Evolutionary conservation across 352 stramenopile genomes (phyloP), one percentile per base, ranked within the genome.

Genomic region (Lagenidium giganteum): DNA sequence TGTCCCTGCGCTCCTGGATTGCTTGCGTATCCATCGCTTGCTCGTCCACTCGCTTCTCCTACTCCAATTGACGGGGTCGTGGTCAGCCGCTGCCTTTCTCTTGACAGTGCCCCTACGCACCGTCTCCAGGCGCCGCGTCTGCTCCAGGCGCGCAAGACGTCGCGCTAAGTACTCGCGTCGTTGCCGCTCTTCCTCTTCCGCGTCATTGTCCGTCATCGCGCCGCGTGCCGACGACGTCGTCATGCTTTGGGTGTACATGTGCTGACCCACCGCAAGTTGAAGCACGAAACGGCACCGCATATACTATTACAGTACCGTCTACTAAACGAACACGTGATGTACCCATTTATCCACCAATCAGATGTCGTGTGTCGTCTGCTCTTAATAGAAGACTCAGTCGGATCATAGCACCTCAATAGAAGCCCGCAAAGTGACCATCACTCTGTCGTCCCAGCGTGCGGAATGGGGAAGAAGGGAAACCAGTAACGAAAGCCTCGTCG

Each of bases 61-160:
- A 36, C 8, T 20, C 4, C 9, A 17, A n/a, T 23, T 27, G 35
- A 27, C 17, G 21, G 20, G 20, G 21, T 12, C 21, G 5, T 1
- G 16, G 12, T 24, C 22, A 25, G 11, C 6, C 33, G 3, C 39
- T 21, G 8, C 5, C 8, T 20, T 11, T 11, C 6, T 12, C 13
- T 31, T 49, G 35, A 12, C 8, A 48, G 7, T 11, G 16, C 17
- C 17, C 11, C 16, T 18, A 48, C 44, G 26, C 37, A 87, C 71
- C 58, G 70, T 76, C 24, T 85, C 72, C 16, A 83, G 53, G n/a
- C 70, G 67, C 40, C 67, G 64, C 13, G 66, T 70, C 45, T 79
- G 75, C 32, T 75, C 57, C 13, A 83, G 59, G 40, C 53, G 40
- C 51, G 71, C 70, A 28, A 53, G 64, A 31, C 82, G 71, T 1